Evolutionary conservation across 306 rosid genomes (phyloP).

Genomic region (Lithocarpus polystachyus): DNA sequence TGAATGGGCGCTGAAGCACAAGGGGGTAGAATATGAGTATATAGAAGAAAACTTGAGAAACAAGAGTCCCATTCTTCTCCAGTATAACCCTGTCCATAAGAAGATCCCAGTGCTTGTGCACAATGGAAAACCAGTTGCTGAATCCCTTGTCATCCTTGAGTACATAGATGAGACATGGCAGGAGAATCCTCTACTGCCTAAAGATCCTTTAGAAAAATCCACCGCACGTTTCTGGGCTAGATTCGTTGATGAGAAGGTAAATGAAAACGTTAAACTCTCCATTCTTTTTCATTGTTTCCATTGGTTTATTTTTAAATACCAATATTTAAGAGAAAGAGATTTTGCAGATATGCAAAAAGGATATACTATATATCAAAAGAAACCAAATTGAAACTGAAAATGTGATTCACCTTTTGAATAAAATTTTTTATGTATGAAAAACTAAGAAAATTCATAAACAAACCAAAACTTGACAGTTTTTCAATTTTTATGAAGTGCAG

Average conservation of each 20-base stretch:
- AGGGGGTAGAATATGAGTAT: conserved; percentile 40
- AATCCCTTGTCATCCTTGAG: conserved; percentile 53
- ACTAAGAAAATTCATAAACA: background rate
- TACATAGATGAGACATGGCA: conserved; percentile 57
- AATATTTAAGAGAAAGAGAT: too few relatives aligned
- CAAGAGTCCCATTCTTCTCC: conserved; percentile 47
- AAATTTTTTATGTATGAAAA: too few relatives aligned
- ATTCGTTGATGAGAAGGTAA: conserved; percentile 31
- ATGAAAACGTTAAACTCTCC: background rate
- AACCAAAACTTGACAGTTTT: background rate
- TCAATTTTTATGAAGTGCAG: background rate
- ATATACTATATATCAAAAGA: too few relatives aligned
- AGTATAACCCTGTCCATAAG: conserved; percentile 53
- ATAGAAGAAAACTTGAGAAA: conserved; percentile 38
- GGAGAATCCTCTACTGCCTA: conserved; percentile 25
- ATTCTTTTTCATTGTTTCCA: too few relatives aligned
- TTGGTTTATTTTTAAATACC: too few relatives aligned
- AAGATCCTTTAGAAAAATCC: conserved; percentile 18
- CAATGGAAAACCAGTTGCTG: conserved; percentile 35
- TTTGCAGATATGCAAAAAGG: too few relatives aligned
- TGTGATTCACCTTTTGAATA: too few relatives aligned
- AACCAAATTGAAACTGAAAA: too few relatives aligned
- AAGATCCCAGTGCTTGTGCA: conserved; percentile 60
- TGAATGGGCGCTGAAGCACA: conserved; percentile 46
- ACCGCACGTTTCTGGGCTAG: background rate